A percentile compares a stretch with the other conserved stretches of the same genome.
Conservation (phyloP, 345 rosid species). For the Isatis tinctoria region DNA sequence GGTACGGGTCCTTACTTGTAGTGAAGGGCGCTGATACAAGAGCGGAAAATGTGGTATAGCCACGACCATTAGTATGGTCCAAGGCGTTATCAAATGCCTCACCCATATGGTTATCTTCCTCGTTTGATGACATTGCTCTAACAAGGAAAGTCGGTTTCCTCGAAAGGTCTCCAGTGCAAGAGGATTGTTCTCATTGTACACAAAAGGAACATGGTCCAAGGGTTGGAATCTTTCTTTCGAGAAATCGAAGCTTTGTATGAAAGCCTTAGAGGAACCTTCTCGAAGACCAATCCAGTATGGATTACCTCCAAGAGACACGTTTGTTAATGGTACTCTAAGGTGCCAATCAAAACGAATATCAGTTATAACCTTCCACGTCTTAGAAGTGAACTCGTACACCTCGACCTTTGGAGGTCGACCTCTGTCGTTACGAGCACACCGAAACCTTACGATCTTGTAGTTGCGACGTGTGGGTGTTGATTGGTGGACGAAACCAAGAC, state of each 20-base stretch:
- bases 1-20: neutral
- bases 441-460: conserved; percentile 1
- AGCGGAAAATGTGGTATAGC: neutral
- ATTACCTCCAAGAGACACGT: neutral
- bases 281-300: neutral
- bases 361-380: neutral
- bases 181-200: neutral
- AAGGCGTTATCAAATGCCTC: conserved; percentile 2
- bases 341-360: neutral
- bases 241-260: neutral
- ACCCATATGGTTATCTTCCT: conserved; percentile 1
- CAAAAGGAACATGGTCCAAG: neutral
- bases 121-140: neutral
- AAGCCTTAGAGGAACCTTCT: neutral
- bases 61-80: neutral
- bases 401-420: neutral
- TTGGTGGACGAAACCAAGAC: neutral
- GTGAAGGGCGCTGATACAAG: neutral
- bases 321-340: neutral
- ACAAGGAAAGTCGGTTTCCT: neutral
- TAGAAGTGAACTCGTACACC: neutral
- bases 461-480: neutral
- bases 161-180: neutral
- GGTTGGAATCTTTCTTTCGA: neutral
- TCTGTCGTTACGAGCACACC: neutral